Evolutionary conservation across 2,329 filamentous ascomycete genomes (phyloP).

Genomic region (Geosmithia morbida): DNA sequence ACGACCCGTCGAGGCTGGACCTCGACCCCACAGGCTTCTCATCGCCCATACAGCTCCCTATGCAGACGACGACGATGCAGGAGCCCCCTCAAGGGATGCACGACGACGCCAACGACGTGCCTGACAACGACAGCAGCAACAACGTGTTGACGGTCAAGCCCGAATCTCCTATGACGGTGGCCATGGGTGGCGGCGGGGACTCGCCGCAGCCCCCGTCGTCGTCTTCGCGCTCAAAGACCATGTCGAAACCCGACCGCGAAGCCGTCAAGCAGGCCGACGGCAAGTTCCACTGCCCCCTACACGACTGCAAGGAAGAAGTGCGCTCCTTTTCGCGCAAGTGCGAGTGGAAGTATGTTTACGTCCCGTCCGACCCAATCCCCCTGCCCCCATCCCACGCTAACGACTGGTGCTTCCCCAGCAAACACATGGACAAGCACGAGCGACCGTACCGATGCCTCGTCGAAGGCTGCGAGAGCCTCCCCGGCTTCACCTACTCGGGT

Average conservation of each 20-base stretch:
- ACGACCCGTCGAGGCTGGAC: constrained; percentile 20
- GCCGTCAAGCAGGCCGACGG: constrained; percentile 51
- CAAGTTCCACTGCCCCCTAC: constrained; percentile 62
- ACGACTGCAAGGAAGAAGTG: constrained; percentile 50
- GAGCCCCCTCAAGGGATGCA: constrained; percentile 18
- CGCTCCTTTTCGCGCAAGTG: constrained; percentile 68
- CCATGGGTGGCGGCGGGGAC: background rate
- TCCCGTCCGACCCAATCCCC: constrained; percentile 1
- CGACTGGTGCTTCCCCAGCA: no score
- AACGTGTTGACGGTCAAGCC: background rate
- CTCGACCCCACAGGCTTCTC: constrained; percentile 17
- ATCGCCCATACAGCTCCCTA: constrained; percentile 16
- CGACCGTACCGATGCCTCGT: constrained; percentile 77
- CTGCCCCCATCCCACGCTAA: background rate
- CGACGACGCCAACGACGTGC: background rate
- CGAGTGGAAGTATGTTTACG: constrained; percentile 72
- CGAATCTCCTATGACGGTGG: background rate
- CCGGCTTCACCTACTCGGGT: constrained; percentile 89
- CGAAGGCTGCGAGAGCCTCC: constrained; percentile 77
- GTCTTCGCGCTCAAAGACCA: constrained; percentile 30
- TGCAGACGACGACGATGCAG: constrained; percentile 15
- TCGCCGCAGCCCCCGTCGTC: constrained; percentile 10
- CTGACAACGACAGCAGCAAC: background rate
- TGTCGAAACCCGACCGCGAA: constrained; percentile 44
- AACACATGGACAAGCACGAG: constrained; percentile 98